Base-by-base conservation (phyloP, 768 basidiomycete species). In the Basidioascus undulatus region DNA sequence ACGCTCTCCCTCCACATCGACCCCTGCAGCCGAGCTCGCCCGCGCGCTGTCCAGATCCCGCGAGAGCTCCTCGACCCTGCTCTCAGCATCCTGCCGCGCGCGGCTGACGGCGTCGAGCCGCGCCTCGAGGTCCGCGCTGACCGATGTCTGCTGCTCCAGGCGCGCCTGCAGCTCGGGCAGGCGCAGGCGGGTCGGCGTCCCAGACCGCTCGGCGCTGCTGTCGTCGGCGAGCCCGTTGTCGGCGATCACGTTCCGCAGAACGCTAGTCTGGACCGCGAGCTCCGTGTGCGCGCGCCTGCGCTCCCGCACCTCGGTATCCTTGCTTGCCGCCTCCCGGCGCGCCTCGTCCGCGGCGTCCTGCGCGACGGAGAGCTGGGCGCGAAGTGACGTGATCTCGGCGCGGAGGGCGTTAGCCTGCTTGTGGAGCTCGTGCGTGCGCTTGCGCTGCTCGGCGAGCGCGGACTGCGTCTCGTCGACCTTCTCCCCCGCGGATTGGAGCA, bases 401-500 rank as follows among this genome's bases (percentile, higher is more conserved):
- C 74, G 72, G 18, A 87, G 57, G 18, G 64, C 57, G 1, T 69
- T 61, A 39, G 71, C 67, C 44, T 78, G 74, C 8, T 65, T 56
- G 52, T 83, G 76, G 10, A 68, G 62, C 24, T 76, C 73, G 33
- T 66, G 67, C 15, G 66, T 61, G 39, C 68, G 71, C 44, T 62
- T 68, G 28, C 74, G 71, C 54, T 84, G 78, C 46, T 76, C 70
- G 5, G 57, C 55, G 19, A 86, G 63, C 40, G 74, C 71, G 13
- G 54, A 59, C 55, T 78, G 73, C 9, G 68, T 60, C 36, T 76
- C 73, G 34, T 83, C 80, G 26, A 73, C 60, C 30, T 72, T 70
- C 47, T 72, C 71, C 6, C 71, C 65, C 4, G 74, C 66, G 40
- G 87, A 83, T 51, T 75, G 72, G 49, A 89, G 59, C 71, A 87